Evolutionary conservation across 2,329 filamentous ascomycete genomes (phyloP).

Genomic region (Aspergillus floridensis): DNA sequence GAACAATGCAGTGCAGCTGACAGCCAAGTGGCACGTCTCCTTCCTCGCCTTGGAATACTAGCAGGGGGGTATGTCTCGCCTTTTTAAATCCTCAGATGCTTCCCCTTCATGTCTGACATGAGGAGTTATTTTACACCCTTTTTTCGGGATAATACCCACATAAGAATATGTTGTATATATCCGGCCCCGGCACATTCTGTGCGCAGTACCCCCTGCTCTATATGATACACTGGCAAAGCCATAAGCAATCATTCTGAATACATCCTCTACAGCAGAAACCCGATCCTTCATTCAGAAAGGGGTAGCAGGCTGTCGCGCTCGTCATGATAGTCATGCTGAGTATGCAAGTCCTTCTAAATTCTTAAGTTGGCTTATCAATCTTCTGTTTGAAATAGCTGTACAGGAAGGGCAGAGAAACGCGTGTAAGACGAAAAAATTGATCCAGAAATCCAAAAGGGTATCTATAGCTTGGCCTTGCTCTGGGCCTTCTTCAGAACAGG

Average conservation of each 20-base stretch:
- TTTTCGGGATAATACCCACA: no score
- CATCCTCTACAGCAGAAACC: not conserved
- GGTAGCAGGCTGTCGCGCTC: not conserved
- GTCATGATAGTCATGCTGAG: not conserved
- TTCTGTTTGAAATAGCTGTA: not conserved
- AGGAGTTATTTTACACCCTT: no score
- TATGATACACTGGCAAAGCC: no score
- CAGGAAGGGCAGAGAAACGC: not conserved
- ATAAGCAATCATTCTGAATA: no score
- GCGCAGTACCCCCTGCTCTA: no score
- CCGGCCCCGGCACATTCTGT: no score
- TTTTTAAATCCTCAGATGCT: no score
- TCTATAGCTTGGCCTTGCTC: constrained; percentile 77
- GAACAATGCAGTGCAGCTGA: not conserved
- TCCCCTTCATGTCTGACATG: no score
- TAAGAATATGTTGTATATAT: no score
- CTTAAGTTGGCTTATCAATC: not conserved
- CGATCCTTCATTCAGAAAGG: not conserved
- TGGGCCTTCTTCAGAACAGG: constrained; percentile 86
- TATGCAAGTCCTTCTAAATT: not conserved
- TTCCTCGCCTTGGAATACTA: no score
- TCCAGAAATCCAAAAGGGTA: constrained; percentile 22
- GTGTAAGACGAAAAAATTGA: not conserved
- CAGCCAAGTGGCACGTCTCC: not conserved
- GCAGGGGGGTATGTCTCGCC: no score